These are phyloP conservation scores for Aureobasidium sp. DNA, from an alignment of 2,329 filamentous ascomycete genomes.

Conservation along the genomic window DNA sequence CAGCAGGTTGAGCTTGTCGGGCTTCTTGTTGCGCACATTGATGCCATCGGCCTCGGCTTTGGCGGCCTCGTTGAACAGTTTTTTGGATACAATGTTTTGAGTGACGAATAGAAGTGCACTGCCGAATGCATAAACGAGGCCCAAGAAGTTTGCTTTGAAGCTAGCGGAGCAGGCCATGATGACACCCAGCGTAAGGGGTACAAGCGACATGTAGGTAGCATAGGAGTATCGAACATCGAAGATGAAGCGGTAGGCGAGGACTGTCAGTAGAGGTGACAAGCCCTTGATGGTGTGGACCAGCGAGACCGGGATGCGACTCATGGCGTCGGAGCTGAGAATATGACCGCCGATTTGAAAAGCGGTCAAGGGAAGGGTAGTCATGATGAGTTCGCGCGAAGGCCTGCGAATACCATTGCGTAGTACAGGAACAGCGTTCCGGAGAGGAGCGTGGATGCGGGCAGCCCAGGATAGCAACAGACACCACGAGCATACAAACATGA, in stretches of 20 bases:
- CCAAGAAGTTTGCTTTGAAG: slow-evolving; percentile 65
- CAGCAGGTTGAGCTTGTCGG: slow-evolving; percentile 92
- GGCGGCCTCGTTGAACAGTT: slow-evolving; percentile 90
- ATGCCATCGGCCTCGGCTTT: slow-evolving; percentile 69
- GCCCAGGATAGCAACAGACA: slow-evolving; percentile 74
- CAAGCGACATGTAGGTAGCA: slow-evolving; percentile 68
- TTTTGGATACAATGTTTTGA: slow-evolving; percentile 98
- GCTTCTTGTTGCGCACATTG: slow-evolving; percentile 58
- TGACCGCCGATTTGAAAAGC: slow-evolving; percentile 91
- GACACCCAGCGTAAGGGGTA: slow-evolving; percentile 85
- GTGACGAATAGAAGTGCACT: slow-evolving; percentile 95
- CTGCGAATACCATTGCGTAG: slow-evolving; percentile 75
- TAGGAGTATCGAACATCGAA: slow-evolving; percentile 82
- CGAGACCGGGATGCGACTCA: slow-evolving; percentile 89
- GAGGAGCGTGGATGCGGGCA: slow-evolving; percentile 59
- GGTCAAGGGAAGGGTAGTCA: slow-evolving; percentile 82
- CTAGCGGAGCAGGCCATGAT: slow-evolving; percentile 92
- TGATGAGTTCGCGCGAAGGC: slow-evolving; percentile 72
- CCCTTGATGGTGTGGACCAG: slow-evolving; percentile 98
- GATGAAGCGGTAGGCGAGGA: slow-evolving; percentile 81
- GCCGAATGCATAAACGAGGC: slow-evolving; percentile 79
- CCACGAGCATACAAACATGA: slow-evolving; percentile 82
- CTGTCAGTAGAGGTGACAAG: slow-evolving; percentile 89
- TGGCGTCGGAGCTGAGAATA: slow-evolving; percentile 87
- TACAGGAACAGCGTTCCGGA: slow-evolving; percentile 66